Base-by-base conservation (phyloP, 139 green algal genomes). In the Astrephomene gubernaculifera region DNA sequence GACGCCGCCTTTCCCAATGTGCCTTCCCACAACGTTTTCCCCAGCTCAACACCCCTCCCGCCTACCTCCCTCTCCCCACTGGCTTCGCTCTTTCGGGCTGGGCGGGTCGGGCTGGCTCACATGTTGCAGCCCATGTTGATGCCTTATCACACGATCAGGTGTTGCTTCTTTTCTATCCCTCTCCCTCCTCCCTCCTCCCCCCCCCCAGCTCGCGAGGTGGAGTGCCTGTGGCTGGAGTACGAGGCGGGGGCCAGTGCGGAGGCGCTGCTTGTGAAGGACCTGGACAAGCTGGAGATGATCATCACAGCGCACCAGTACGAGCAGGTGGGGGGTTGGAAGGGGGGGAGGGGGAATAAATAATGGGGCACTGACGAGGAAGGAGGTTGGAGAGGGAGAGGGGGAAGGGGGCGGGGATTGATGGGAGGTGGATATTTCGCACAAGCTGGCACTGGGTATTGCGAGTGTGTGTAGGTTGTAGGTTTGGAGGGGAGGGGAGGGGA, bases 251-350 rank as follows among this genome's bases (percentile, higher is more conserved):
- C 88, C 12, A 96, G 90, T 0, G 75, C 79, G 0, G 96, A 99
- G 79, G 95, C 96, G 1, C 86, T 89, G 53, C 81, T 99, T 52
- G 94, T 99, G 9, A 99, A 99, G 82, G 97, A 99, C 86, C 95
- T 99, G 82, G 97, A 99, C 92, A 99, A 99, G 90, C 68, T 98
- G 69, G 93, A 96, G 87, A 96, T 96, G 93, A 95, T 96, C 81
- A 53, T 96, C 21, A 90, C 98, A 82, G 96, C 96, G 24, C 53
- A 90, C 21, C 96, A 99, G 89, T 99, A 99, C 74, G 96, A 99
- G 86, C 29, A 81, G 78, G 78, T 84, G 6, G 10, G n/a, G n/a
- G n/a, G 41, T 41, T 57, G 49, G 17, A 2, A 0, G 70, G 43
- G 2, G 1, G 43, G 27, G 19, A 39, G 39, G 5, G 22, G 68